Evolutionary conservation across 2,329 filamentous ascomycete species (phyloP).

Genomic region (Neoarthrinium moseri): DNA sequence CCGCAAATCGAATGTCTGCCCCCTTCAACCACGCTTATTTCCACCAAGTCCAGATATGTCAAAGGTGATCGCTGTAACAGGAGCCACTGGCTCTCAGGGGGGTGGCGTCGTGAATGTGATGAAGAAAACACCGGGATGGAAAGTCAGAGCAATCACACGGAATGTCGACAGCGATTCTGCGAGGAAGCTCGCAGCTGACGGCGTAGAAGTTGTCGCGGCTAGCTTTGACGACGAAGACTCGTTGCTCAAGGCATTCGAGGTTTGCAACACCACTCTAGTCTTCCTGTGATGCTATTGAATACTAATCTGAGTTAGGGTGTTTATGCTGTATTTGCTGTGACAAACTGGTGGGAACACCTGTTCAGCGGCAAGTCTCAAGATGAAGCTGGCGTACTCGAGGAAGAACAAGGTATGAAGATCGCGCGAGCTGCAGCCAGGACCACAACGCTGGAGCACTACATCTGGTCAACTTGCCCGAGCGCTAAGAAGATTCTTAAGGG

Average conservation of each 20-base stretch:
- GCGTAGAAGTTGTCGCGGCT: slow-evolving; percentile 6
- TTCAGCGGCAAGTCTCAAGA: slow-evolving; percentile 15
- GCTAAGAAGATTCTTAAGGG: slow-evolving; percentile 25
- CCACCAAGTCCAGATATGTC: too few relatives aligned
- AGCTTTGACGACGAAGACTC: slow-evolving; percentile 12
- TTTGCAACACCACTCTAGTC: background rate
- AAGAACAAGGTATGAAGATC: slow-evolving; percentile 35
- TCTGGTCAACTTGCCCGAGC: slow-evolving; percentile 41
- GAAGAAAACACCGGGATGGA: slow-evolving; percentile 12
- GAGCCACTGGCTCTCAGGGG: slow-evolving; percentile 10
- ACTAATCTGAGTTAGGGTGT: slow-evolving; percentile 5
- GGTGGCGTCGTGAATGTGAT: slow-evolving; percentile 11
- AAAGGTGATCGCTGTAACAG: slow-evolving; percentile 11
- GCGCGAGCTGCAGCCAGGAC: slow-evolving; percentile 34
- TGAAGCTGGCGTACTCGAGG: slow-evolving; percentile 33
- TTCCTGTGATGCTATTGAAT: background rate
- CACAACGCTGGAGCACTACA: slow-evolving; percentile 35
- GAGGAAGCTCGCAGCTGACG: slow-evolving; percentile 7
- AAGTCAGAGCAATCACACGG: slow-evolving; percentile 11
- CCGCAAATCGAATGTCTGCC: too few relatives aligned
- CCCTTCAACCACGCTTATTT: background rate
- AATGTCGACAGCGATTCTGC: slow-evolving; percentile 6
- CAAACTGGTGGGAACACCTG: slow-evolving; percentile 33
- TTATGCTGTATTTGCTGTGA: slow-evolving; percentile 34
- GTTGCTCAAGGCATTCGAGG: slow-evolving; percentile 4